Percentiles rank a stretch among this genome's conserved stretches.
These are phyloP conservation scores for Yamadazyma paraphyllophila DNA, from an alignment of 805 yeast genomes.

Conservation along the genomic window DNA sequence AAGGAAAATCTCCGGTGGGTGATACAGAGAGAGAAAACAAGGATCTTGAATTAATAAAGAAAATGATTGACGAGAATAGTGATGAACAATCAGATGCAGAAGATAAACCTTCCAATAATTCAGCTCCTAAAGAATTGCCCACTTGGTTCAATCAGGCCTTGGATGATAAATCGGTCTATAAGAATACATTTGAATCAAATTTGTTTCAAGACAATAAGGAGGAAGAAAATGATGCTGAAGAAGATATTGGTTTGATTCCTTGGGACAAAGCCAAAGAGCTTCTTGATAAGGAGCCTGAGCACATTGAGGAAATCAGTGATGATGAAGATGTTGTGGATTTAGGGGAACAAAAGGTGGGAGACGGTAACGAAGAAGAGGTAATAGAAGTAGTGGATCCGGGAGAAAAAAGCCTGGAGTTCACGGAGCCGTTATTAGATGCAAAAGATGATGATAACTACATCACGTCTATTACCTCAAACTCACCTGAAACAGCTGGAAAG, in stretches of 20 bases:
- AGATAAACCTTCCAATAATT: background rate
- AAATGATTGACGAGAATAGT: conserved; percentile 8
- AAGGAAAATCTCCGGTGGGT: background rate
- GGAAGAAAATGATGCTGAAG: conserved; percentile 35
- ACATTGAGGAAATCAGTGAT: background rate
- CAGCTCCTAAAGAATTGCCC: conserved; percentile 21
- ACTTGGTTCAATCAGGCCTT: conserved; percentile 27
- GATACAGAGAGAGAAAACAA: conserved; percentile 2
- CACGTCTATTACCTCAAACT: too few species aligned
- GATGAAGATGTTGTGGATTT: conserved; percentile 9
- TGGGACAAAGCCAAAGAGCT: conserved; percentile 47
- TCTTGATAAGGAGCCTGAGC: conserved; percentile 16
- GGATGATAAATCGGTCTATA: conserved; percentile 12
- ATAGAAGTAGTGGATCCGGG: too few species aligned
- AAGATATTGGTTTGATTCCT: conserved; percentile 47
- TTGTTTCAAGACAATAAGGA: background rate
- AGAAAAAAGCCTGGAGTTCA: too few species aligned
- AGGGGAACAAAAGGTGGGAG: background rate
- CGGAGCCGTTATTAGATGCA: too few species aligned
- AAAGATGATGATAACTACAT: too few species aligned
- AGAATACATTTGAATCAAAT: background rate
- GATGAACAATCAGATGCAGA: conserved; percentile 9
- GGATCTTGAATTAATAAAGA: conserved; percentile 11
- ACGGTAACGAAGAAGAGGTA: too few species aligned
- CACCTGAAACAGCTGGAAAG: too few species aligned